A percentile compares a stretch with the other conserved stretches of the same genome.
phyloP scores from a whole-genome alignment of 495 filamentous ascomycete species.

The Corynascus novoguineensis region DNA sequence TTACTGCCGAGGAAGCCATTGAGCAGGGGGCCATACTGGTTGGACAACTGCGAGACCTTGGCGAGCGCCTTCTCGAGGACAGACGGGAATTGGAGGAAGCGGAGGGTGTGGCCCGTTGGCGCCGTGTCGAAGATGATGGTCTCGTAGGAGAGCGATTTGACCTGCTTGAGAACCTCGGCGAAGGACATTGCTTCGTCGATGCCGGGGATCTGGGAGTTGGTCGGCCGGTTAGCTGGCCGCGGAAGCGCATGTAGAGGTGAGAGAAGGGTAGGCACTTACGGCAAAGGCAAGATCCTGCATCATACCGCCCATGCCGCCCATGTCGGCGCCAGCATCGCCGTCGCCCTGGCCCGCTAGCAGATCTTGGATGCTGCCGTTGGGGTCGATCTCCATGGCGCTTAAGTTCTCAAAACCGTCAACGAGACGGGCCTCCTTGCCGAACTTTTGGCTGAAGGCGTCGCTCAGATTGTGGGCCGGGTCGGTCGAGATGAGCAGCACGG shows the following conservation, averaged over 20 bases:
- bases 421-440: slow-evolving; percentile 94
- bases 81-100: slow-evolving; percentile 97
- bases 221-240: slow-evolving; percentile 12
- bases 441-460: slow-evolving; percentile 98
- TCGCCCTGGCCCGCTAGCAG: slow-evolving; percentile 77
- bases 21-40: slow-evolving; percentile 92
- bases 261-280: slow-evolving; percentile 32
- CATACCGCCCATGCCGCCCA: slow-evolving; percentile 57
- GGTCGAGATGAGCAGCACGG: slow-evolving; percentile 94
- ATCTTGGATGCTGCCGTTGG: slow-evolving; percentile 96
- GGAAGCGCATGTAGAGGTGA: not conserved
- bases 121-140: slow-evolving; percentile 99
- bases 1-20: slow-evolving; percentile 84
- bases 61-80: slow-evolving; percentile 97
- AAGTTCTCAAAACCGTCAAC: slow-evolving; percentile 89
- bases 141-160: slow-evolving; percentile 98
- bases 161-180: slow-evolving; percentile 96
- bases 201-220: slow-evolving; percentile 85
- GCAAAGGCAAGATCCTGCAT: slow-evolving; percentile 63
- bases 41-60: slow-evolving; percentile 89
- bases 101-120: slow-evolving; percentile 96
- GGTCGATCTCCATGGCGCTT: slow-evolving; percentile 99
- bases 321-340: slow-evolving; percentile 53
- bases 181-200: slow-evolving; percentile 99
- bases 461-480: slow-evolving; percentile 98